phyloP scores from a whole-genome alignment of 371 early-diverging fungal species.

The Blakeslea trispora region DNA sequence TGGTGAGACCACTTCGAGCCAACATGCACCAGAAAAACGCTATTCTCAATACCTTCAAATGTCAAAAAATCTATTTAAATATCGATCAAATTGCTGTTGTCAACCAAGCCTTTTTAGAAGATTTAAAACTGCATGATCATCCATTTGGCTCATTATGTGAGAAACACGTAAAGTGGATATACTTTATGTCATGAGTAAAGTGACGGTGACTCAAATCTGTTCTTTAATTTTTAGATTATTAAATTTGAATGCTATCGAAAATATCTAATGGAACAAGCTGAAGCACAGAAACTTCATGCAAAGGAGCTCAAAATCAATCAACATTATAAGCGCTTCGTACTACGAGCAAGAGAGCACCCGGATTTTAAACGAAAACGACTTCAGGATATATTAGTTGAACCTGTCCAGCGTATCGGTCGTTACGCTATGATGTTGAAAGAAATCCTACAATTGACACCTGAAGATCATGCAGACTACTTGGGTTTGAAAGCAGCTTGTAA shows the following conservation, averaged over 20 bases:
- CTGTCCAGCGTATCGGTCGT: slow-evolving; percentile 48
- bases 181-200: too few species aligned
- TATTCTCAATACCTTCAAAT: slow-evolving; percentile 42
- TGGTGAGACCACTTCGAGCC: slow-evolving; percentile 34
- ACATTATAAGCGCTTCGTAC: slow-evolving; percentile 35
- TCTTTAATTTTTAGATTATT: slow-evolving; percentile 40
- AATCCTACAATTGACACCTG: slow-evolving; percentile 34
- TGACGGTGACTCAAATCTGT: too few species aligned
- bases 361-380: slow-evolving; percentile 37
- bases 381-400: slow-evolving; percentile 44
- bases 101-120: slow-evolving; percentile 35
- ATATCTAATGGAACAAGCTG: slow-evolving; percentile 38
- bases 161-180: slow-evolving; percentile 38
- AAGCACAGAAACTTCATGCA: slow-evolving; percentile 38
- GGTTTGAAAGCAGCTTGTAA: slow-evolving; percentile 35
- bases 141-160: slow-evolving; percentile 45
- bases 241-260: slow-evolving; percentile 51
- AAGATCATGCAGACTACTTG: slow-evolving; percentile 34
- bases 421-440: slow-evolving; percentile 53
- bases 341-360: slow-evolving; percentile 31
- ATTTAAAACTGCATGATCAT: slow-evolving; percentile 17
- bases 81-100: slow-evolving; percentile 38
- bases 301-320: slow-evolving; percentile 41
- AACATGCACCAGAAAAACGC: slow-evolving; percentile 24
- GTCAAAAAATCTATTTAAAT: slow-evolving; percentile 48